These are phyloP conservation scores for Tetragonia tetragonoides DNA, from an alignment of 148 eudicot species.

Conservation along the genomic window DNA sequence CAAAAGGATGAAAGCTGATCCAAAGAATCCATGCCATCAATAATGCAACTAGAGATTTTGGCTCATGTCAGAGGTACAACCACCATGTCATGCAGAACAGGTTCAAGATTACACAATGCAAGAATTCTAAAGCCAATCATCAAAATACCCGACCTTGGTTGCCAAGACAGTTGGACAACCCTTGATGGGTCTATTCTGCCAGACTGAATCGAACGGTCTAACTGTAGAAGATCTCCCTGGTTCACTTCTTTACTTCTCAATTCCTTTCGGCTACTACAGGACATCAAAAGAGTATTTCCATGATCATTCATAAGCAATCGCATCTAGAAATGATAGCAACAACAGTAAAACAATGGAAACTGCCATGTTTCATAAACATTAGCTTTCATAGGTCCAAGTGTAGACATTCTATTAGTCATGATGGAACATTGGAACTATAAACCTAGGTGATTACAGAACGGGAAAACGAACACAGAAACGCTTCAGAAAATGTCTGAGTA, in stretches of 20 bases:
- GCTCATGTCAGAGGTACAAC: neutral
- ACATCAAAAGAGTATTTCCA: constrained; percentile 8
- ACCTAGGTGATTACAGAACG: neutral
- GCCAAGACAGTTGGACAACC: constrained; percentile 73
- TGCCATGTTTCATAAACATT: neutral
- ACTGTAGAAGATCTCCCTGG: constrained; percentile 30
- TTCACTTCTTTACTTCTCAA: constrained; percentile 44
- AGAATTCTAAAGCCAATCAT: constrained; percentile 5
- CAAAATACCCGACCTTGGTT: constrained; percentile 93
- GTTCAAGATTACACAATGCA: neutral
- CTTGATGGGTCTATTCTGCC: constrained; percentile 61
- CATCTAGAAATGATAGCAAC: constrained; percentile 1
- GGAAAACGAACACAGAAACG: neutral
- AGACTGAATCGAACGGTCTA: constrained; percentile 27
- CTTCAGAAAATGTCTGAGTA: neutral
- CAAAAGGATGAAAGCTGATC: neutral
- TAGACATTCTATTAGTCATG: neutral
- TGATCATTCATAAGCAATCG: constrained; percentile 5
- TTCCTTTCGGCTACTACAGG: constrained; percentile 57
- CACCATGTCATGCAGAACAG: neutral
- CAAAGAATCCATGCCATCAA: neutral
- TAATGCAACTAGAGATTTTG: neutral
- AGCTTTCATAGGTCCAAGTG: neutral
- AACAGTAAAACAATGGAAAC: neutral
- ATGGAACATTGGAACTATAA: neutral